Evolutionary conservation across 1,284 basidiomycete genomes (phyloP), one percentile per base, ranked within the genome.

Genomic region (Blastosporella zonata): DNA sequence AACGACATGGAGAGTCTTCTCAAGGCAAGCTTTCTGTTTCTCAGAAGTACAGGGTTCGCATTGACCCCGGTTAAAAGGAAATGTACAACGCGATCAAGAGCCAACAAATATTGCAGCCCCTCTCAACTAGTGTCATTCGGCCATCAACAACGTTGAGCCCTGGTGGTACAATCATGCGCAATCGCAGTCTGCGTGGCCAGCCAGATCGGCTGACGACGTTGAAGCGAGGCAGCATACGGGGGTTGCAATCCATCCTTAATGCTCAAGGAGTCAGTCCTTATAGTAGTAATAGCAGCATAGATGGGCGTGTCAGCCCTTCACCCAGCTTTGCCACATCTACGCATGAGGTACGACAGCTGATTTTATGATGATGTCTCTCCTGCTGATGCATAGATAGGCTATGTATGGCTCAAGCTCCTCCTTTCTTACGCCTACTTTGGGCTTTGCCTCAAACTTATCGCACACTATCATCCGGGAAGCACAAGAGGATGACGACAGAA

Each of bases 401-500:
- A 48, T 73, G 59, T 75, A 78, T 49, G 73, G 67, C 50, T 77
- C 80, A 13, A 74, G 77, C 59, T 73, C 78, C 3, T 65, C 73
- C 56, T 87, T 90, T 69, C 74, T 90, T 43, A 78, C 85, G 0
- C 88, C 90, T 0, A 84, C 92, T 0, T 76, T 97, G 6, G 96
- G 96, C 4, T 99, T 99, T 64, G 96, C 93, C 2, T 95, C 90
- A 49, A 98, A 96, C 55, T 76, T 99, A 17, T 92, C 93, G 1
- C 91, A 97, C 63, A 94, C 93, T 1, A 97, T 98, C 65, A 98
- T 99, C 63, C 83, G 87, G 20, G 96, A 99, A 65, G 76, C 89
- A 6, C 89, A 93, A 55, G 94, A 98, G 66, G 95, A 97, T 62
- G 93, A 97, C 60, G 78, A 82, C 41, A 77, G 81, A 42, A 93